These are phyloP conservation scores for Gracilaria gracilis DNA, from an alignment of 23 red algal species.

Conservation along the genomic window DNA sequence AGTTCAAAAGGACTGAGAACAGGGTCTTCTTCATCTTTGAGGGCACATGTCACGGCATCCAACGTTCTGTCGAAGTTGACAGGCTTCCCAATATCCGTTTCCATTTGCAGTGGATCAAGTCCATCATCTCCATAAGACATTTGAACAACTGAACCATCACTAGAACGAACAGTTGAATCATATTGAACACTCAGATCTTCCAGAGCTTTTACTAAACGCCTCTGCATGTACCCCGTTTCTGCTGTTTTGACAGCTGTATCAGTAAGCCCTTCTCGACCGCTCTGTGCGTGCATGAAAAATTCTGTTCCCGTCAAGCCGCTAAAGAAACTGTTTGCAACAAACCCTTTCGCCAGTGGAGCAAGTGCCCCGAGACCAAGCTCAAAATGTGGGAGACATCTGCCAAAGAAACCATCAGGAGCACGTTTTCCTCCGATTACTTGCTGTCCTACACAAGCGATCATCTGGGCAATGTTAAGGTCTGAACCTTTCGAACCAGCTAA, in stretches of 20 bases:
- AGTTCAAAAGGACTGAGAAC: conserved; percentile 50
- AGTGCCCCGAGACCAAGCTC: conserved; percentile 68
- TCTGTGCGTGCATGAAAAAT: conserved; percentile 99
- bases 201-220: conserved; percentile 90
- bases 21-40: conserved; percentile 39
- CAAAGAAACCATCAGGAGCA: conserved; percentile 90
- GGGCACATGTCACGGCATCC: conserved; percentile 31
- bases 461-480: conserved; percentile 99
- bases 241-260: conserved; percentile 99
- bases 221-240: conserved; percentile 96
- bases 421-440: conserved; percentile 93
- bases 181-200: conserved; percentile 97
- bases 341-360: conserved; percentile 91
- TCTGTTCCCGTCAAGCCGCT: conserved; percentile 93
- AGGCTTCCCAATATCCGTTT: conserved; percentile 65
- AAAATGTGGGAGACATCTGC: conserved; percentile 95
- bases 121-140: conserved; percentile 94
- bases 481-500: conserved; percentile 94
- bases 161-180: conserved; percentile 93
- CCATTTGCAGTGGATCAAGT: conserved; percentile 91
- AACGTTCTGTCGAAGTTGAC: conserved; percentile 67
- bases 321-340: conserved; percentile 98
- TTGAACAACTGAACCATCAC: conserved; percentile 89
- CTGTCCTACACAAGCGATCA: conserved; percentile 99
- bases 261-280: conserved; percentile 93